Conservation (phyloP, 495 filamentous ascomycete species). For the Tirmania nivea region DNA sequence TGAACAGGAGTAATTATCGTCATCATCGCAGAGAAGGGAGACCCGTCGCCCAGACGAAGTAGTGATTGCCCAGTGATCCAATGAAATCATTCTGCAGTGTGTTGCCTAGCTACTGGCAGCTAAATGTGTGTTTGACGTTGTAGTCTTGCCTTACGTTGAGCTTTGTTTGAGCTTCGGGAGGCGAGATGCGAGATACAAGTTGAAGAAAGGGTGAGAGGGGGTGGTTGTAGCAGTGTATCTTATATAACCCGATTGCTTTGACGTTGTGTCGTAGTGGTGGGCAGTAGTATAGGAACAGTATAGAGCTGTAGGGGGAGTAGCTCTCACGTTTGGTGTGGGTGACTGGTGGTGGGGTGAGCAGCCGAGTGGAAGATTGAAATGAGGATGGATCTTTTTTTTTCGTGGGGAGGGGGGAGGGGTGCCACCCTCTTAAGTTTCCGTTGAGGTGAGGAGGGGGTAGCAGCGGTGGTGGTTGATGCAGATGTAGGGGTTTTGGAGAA, state of each 20-base stretch:
- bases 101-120: no score
- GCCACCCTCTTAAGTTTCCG: neutral
- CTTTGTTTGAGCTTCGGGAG: no score
- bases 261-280: constrained; percentile 2
- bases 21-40: constrained; percentile 17
- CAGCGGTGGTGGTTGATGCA: neutral
- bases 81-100: neutral
- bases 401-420: neutral
- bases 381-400: neutral
- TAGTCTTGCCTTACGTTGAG: no score
- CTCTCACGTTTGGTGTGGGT: constrained; percentile 12
- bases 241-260: neutral
- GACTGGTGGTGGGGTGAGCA: neutral
- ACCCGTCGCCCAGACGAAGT: constrained; percentile 18
- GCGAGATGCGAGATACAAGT: neutral
- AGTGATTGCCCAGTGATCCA: constrained; percentile 18
- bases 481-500: neutral
- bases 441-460: neutral
- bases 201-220: neutral
- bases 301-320: constrained; percentile 4
- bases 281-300: neutral
- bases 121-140: no score
- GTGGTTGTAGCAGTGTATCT: neutral
- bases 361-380: neutral
- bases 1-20: constrained; percentile 7